Conservation (phyloP, 176 grass and related monocot species). For the Aegilops tauschii region DNA sequence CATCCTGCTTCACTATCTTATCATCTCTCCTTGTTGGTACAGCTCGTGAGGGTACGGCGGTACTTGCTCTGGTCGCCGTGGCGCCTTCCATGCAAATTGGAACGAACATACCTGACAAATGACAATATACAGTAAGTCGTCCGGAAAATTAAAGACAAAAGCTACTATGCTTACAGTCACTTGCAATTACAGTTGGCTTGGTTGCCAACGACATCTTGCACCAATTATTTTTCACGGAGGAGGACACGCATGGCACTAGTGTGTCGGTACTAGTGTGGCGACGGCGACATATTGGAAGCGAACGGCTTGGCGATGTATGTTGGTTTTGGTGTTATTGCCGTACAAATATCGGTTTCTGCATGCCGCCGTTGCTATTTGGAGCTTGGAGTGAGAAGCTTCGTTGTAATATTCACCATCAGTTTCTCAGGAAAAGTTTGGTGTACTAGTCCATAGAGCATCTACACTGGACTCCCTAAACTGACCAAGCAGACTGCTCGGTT, state of each 20-base stretch:
- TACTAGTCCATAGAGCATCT: no score
- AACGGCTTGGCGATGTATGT: not conserved
- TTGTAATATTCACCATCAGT: no score
- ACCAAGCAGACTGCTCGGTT: no score
- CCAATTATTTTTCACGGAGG: not conserved
- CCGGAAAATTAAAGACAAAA: no score
- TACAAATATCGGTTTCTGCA: not conserved
- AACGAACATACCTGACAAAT: not conserved
- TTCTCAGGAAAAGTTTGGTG: not conserved
- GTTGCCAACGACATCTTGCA: not conserved
- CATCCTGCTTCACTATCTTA: no score
- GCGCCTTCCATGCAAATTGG: not conserved
- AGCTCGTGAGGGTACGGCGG: not conserved
- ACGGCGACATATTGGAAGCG: no score
- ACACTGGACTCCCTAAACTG: no score
- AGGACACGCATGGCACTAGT: not conserved
- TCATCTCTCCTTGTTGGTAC: slow-evolving; percentile 11
- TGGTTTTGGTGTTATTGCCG: not conserved
- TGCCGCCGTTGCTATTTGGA: not conserved
- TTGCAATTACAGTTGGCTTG: not conserved
- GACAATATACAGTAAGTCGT: no score
- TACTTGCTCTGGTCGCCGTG: not conserved
- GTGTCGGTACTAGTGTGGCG: not conserved
- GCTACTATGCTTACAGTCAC: not conserved
- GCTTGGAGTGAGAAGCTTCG: not conserved